Base-by-base conservation (phyloP, 768 basidiomycete genomes). In the Naematelia aurantialba region DNA sequence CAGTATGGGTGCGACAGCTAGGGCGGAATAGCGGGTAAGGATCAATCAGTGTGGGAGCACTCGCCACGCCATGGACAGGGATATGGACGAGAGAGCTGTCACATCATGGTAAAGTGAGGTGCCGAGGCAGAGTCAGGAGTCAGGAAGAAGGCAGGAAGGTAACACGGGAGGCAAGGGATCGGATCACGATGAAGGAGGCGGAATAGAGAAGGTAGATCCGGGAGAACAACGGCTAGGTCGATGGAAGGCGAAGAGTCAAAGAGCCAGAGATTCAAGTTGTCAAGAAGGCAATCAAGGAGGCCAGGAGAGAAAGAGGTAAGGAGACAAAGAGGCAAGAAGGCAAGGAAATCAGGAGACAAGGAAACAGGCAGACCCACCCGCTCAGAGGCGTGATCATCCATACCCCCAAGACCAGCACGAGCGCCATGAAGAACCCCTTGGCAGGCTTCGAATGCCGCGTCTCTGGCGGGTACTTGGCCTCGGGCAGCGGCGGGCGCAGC, bases 341-440 rank as follows among this genome's bases (percentile, higher is more conserved):
- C 19, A 12, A 22, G 5, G 24, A 13, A 19, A 52, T 8, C 3
- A 24, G 3, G 52, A n/a, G n/a, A n/a, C n/a, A n/a, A 53, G 31
- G 4, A 46, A 29, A 25, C 14, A 30, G 49, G 30, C 21, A 11
- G 31, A 45, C 60, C 44, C 31, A 73, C 71, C 66, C 68, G 22
- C 52, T 60, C 4, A 68, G 19, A 42, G 71, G 71, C 5, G 71
- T 73, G 4, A 73, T 60, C 60, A 63, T 62, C 71, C 71, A 70
- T 17, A 73, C 60, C 21, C 46, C 42, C 62, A 73, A 29, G 5
- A 73, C 60, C 45, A 73, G 27, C 0, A 63, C 66, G 24, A 66
- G 22, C 5, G 71, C 68, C 14, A 67, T 49, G 46, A 64, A 69
- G 54, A 65, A 73, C 10, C 66, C 68, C 42, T 34, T 59, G 46